Evolutionary conservation across 1,139 yeast species (phyloP).

Genomic region (Pichia sp.): DNA sequence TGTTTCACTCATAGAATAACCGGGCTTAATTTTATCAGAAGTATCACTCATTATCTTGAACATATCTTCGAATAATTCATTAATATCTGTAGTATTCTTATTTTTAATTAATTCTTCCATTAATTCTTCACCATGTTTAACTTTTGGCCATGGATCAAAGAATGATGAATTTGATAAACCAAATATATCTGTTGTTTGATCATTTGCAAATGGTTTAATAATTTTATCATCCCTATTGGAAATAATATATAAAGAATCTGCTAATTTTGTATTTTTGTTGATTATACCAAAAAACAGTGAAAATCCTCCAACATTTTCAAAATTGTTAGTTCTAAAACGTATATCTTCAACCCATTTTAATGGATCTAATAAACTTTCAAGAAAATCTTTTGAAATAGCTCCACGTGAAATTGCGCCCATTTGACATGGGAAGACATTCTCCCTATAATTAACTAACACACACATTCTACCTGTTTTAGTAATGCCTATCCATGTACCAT

Average conservation of each 20-base stretch:
- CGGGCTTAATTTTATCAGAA: neutral
- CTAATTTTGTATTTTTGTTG: constrained; percentile 27
- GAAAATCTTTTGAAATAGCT: constrained; percentile 52
- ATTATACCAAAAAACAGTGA: constrained; percentile 62
- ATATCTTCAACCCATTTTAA: constrained; percentile 44
- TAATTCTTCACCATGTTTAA: constrained; percentile 43
- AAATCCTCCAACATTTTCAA: constrained; percentile 73
- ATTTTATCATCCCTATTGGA: constrained; percentile 37
- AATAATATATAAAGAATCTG: constrained; percentile 40
- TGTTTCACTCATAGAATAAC: neutral
- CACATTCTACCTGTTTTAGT: constrained; percentile 59
- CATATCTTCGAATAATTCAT: constrained; percentile 26
- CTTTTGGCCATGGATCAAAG: constrained; percentile 70
- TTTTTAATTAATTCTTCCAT: too few relatives aligned
- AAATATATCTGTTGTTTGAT: constrained; percentile 25
- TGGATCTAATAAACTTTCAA: constrained; percentile 34
- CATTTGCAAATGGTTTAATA: constrained; percentile 31
- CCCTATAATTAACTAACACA: constrained; percentile 69
- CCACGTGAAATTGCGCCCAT: constrained; percentile 63
- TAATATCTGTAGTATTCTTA: too few relatives aligned
- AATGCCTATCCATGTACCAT: constrained; percentile 92
- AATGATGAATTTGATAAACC: constrained; percentile 62
- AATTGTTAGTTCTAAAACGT: constrained; percentile 29
- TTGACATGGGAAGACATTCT: constrained; percentile 26
- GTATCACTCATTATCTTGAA: constrained; percentile 47